phyloP scores from a whole-genome alignment of 2,329 filamentous ascomycete species.

The Talaromyces sp. region DNA sequence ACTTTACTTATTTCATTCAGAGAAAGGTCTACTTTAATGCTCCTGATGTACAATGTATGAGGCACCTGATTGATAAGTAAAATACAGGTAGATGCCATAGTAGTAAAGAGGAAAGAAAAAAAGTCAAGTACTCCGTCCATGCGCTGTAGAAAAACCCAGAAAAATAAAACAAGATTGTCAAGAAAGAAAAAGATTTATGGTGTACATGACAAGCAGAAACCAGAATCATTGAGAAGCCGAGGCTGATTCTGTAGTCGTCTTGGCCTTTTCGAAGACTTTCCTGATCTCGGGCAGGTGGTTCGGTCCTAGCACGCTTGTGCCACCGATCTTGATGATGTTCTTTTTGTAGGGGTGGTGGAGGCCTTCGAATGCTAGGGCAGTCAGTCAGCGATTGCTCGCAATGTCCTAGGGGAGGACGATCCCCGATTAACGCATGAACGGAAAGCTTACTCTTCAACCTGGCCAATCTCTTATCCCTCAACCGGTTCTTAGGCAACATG shows the following conservation, averaged over 20 bases:
- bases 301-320: constrained; percentile 43
- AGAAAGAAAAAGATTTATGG: constrained; percentile 12
- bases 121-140: constrained; percentile 37
- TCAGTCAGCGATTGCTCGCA: background rate
- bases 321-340: constrained; percentile 74
- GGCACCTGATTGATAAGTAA: background rate
- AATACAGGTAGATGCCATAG: background rate
- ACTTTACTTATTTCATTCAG: background rate
- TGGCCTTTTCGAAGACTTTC: constrained; percentile 35
- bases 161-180: constrained; percentile 22
- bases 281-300: constrained; percentile 33
- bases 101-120: constrained; percentile 18
- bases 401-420: too few species aligned
- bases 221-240: constrained; percentile 12
- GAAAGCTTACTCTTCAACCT: constrained; percentile 67
- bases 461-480: constrained; percentile 81
- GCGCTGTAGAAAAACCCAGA: constrained; percentile 31
- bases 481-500: constrained; percentile 95
- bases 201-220: constrained; percentile 9
- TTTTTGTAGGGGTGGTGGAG: constrained; percentile 82
- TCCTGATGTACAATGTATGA: constrained; percentile 17
- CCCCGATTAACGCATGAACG: background rate
- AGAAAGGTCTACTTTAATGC: constrained; percentile 1
- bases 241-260: constrained; percentile 24
- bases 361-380: constrained; percentile 75